A percentile compares a stretch with the other conserved stretches of the same genome.
These are phyloP conservation scores for Pleurotus pulmonarius DNA, from an alignment of 768 basidiomycete genomes.

Conservation along the genomic window DNA sequence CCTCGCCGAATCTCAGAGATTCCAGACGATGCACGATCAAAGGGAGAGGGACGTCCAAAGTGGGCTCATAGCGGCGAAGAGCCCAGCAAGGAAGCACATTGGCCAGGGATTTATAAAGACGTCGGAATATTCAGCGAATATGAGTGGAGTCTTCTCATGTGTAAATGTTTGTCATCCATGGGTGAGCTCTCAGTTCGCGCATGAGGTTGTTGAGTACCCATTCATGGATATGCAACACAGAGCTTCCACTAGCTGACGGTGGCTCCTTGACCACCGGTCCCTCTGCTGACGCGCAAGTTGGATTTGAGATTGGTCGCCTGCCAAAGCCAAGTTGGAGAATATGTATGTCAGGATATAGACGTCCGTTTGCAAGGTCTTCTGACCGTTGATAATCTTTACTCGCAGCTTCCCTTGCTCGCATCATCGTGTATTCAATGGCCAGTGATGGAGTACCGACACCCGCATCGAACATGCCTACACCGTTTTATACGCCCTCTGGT, in stretches of 20 bases:
- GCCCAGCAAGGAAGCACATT: conserved; percentile 34
- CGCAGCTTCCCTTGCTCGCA: conserved; percentile 73
- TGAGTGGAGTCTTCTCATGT: conserved; percentile 86
- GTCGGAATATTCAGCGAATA: conserved; percentile 85
- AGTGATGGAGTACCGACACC: conserved; percentile 55
- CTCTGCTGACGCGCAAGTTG: conserved; percentile 66
- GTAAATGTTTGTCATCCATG: conserved; percentile 83
- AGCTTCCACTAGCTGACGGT: conserved; percentile 68
- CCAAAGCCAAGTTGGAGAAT: conserved; percentile 76
- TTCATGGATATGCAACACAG: conserved; percentile 26
- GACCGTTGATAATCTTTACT: conserved; percentile 7
- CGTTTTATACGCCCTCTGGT: conserved; percentile 65
- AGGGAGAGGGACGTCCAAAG: conserved; percentile 55
- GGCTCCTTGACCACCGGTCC: conserved; percentile 76
- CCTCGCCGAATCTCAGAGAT: conserved; percentile 62
- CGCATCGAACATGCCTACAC: conserved; percentile 65
- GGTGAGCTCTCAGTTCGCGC: conserved; percentile 37
- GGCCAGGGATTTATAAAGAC: conserved; percentile 79
- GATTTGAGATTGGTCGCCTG: conserved; percentile 69
- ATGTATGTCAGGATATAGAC: conserved; percentile 34
- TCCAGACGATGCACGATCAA: conserved; percentile 65
- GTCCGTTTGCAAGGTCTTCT: conserved; percentile 6
- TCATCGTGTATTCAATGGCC: conserved; percentile 88
- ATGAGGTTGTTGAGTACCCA: neutral
- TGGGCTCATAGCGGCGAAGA: conserved; percentile 41